Conservation (phyloP, 108 stramenopile genomes). For the Skeletonema tropicum region DNA sequence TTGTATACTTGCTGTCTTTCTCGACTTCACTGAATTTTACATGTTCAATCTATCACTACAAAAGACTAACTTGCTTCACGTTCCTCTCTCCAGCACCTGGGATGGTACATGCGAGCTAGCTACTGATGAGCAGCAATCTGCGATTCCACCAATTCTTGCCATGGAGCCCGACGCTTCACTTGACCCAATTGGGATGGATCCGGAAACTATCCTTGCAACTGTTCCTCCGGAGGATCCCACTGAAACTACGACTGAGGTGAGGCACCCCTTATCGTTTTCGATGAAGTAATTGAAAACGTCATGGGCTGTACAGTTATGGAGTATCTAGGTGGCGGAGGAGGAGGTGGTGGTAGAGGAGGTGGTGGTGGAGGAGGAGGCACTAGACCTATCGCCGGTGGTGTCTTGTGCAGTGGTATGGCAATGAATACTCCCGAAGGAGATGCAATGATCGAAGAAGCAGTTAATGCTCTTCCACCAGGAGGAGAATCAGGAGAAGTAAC, state of each 20-base stretch:
- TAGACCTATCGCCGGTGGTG: neutral
- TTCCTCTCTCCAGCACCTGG: neutral
- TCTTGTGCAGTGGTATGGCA: neutral
- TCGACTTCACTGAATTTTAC: too few relatives aligned
- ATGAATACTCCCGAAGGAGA: neutral
- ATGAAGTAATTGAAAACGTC: neutral
- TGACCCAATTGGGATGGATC: neutral
- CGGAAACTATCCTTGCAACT: neutral
- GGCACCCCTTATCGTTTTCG: neutral
- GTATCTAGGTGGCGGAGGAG: too few relatives aligned
- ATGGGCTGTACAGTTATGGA: neutral
- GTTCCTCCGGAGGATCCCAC: neutral
- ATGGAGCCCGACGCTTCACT: neutral
- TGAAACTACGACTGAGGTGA: neutral
- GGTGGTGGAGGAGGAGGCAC: too few relatives aligned
- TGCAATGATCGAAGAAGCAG: neutral
- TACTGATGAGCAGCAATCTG: neutral
- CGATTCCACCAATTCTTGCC: neutral
- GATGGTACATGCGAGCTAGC: neutral
- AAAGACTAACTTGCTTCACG: too few relatives aligned
- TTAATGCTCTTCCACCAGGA: neutral
- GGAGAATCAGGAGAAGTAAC: neutral
- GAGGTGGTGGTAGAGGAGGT: too few relatives aligned
- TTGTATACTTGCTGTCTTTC: too few relatives aligned
- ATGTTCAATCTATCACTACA: too few relatives aligned